Base-by-base conservation (phyloP, 1,284 basidiomycete species). In the Gymnopus androsaceus region DNA sequence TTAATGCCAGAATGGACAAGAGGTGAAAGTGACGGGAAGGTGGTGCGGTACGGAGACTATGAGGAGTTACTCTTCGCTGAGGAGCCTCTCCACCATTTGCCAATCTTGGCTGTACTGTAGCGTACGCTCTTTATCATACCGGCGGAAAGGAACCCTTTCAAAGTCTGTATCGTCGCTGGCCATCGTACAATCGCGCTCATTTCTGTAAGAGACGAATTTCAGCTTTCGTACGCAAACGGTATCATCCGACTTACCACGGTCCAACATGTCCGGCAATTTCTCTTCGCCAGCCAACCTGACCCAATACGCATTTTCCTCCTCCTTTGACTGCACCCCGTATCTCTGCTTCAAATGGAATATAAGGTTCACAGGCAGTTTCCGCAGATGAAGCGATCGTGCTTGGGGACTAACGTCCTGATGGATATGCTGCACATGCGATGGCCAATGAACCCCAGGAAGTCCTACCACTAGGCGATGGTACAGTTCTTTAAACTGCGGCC, bases 141-240 rank as follows among this genome's bases (percentile, higher is more conserved):
- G 4, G 92, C 92, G 54, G 89, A 94, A 17, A 91, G 80, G 51
- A 97, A 68, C 7, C 95, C 95, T 72, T 97, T 98, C 61, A 92
- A 64, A 6, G 88, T 83, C 74, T 98, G 94, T 11, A 91, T 78
- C 3, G 91, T 84, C 9, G 94, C 92, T 4, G 95, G 92, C 57
- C 84, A 80, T 59, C 86, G 80, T 50, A 97, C 94, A 66, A 95
- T 95, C 25, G 75, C 72, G 37, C 77, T 72, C 75, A 94, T 84
- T 72, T 92, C 92, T 92, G 64, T 19, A 33, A 17, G 34, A 19
- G 48, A 36, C n/a, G n/a, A 34, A 53, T 46, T 50, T 57, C 17
- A 50, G 19, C 57, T 57, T 34, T 45, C 9, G 23, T 25, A 27
- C 19, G 23, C 21, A 38, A 31, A 51, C 21, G 50, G 42, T 48